Conservation (phyloP, 352 stramenopile genomes). For the Peronospora belbahrii region DNA sequence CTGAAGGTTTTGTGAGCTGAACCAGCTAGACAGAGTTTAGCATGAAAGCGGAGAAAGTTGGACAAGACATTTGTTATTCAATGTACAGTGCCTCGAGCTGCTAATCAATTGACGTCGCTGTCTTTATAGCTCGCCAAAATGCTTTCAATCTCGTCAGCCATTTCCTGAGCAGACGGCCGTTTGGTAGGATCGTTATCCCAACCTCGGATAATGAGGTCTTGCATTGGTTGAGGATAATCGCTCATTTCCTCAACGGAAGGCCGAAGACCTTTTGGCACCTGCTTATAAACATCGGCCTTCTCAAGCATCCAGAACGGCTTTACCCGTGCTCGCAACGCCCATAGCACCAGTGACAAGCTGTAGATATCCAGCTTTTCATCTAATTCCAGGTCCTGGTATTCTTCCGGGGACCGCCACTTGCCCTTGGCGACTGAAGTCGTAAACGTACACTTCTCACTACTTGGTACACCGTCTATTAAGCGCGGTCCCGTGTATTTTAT, state of each 20-base stretch:
- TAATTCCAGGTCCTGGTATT: slow-evolving; percentile 41
- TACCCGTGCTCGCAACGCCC: slow-evolving; percentile 39
- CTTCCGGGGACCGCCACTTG: slow-evolving; percentile 71
- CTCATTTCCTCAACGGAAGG: slow-evolving; percentile 41
- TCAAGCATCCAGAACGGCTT: slow-evolving; percentile 40
- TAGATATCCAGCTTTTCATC: slow-evolving; percentile 65
- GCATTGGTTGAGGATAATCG: slow-evolving; percentile 57
- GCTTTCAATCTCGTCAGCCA: slow-evolving; percentile 41
- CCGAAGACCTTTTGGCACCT: slow-evolving; percentile 38
- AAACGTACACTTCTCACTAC: slow-evolving; percentile 49
- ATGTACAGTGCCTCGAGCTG: too few relatives aligned
- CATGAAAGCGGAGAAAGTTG: too few relatives aligned
- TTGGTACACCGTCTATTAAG: slow-evolving; percentile 25
- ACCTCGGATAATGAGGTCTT: slow-evolving; percentile 45
- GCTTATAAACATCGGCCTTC: slow-evolving; percentile 46
- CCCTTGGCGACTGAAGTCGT: slow-evolving; percentile 59
- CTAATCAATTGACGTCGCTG: too few relatives aligned
- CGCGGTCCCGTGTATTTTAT: slow-evolving; percentile 58
- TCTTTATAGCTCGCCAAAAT: slow-evolving; percentile 36
- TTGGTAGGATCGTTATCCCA: slow-evolving; percentile 45
- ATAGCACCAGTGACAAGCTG: slow-evolving; percentile 63
- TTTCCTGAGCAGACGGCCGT: slow-evolving; percentile 40
- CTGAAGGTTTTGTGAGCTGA: too few relatives aligned
- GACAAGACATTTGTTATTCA: too few relatives aligned
- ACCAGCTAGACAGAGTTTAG: too few relatives aligned